Base-by-base conservation (phyloP, 768 basidiomycete genomes). In the Serpula lacrymans region DNA sequence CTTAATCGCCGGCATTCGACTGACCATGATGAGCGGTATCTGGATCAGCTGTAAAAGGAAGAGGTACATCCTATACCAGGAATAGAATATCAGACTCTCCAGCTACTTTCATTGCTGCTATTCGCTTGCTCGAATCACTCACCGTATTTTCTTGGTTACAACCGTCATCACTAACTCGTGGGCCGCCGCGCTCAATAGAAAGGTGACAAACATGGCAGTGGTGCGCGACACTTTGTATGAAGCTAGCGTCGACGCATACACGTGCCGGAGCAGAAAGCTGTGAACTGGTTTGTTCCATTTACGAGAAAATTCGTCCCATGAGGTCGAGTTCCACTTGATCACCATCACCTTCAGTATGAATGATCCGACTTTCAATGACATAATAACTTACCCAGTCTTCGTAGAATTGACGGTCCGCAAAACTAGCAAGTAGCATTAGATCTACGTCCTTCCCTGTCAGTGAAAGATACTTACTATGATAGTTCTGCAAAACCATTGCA, bases 211-310 rank as follows among this genome's bases (percentile, higher is more conserved):
- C 77, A 95, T 90, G 9, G 96, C 96, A n/a, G 75, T 71, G 5
- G 75, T 74, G 43, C 76, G 78, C 30, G 88, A 87, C 37, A 96
- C 63, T 43, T 78, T 74, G 60, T 88, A 86, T 39, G 81, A 77
- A 32, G 77, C 68, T 42, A 95, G 89, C 6, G 89, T 80, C 8
- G 92, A 86, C 3, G 92, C 84, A 52, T 99, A 99, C 23, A 99
- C 93, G 58, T 99, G 96, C 9, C 91, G 82, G 13, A 98, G 75
- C 27, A 99, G 78, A 75, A 90, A 90, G n/a, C 75, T 74, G 50
- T 98, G 84, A 23, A 97, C 95, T 9, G 95, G 95, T 49, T 89
- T 92, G 67, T 98, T 98, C 95, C 96, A 98, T 67, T 95, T 94
- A 31, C 96, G 82, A 3, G 94, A 88, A 60, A 95, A 97, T 62